Evolutionary conservation across 2,329 filamentous ascomycete genomes (phyloP).

Genomic region (Colletotrichum cuscutae): DNA sequence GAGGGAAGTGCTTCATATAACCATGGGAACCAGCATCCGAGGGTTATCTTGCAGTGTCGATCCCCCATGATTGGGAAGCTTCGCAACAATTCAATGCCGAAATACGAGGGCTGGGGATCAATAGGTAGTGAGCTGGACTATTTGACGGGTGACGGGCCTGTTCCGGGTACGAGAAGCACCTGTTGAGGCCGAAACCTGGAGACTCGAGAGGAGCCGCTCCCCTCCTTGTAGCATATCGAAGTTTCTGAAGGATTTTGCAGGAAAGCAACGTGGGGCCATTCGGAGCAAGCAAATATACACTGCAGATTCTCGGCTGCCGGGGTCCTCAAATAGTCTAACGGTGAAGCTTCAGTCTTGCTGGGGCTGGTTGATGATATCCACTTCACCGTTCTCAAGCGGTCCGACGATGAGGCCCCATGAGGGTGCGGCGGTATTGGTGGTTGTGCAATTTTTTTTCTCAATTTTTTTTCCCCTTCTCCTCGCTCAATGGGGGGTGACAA

Average conservation of each 20-base stretch:
- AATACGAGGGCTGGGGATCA: not conserved
- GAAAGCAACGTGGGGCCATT: constrained; percentile 22
- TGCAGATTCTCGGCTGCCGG: constrained; percentile 22
- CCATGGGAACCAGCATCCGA: not conserved
- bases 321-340: constrained; percentile 25
- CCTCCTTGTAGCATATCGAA: constrained; percentile 9
- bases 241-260: constrained; percentile 7
- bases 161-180: not conserved
- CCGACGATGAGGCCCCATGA: not conserved
- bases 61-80: not conserved
- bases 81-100: not conserved
- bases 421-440: not conserved
- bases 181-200: not conserved
- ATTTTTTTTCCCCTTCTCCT: not conserved
- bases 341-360: constrained; percentile 19
- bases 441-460: not conserved
- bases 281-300: constrained; percentile 20
- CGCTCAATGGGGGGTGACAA: not conserved
- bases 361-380: constrained; percentile 26
- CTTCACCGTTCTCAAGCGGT: constrained; percentile 17
- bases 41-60: not conserved
- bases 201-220: not conserved
- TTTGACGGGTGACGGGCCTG: not conserved
- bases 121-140: not conserved
- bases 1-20: not conserved